Evolutionary conservation across 352 stramenopile genomes (phyloP).

Genomic region (Phytopythium kandeliae): DNA sequence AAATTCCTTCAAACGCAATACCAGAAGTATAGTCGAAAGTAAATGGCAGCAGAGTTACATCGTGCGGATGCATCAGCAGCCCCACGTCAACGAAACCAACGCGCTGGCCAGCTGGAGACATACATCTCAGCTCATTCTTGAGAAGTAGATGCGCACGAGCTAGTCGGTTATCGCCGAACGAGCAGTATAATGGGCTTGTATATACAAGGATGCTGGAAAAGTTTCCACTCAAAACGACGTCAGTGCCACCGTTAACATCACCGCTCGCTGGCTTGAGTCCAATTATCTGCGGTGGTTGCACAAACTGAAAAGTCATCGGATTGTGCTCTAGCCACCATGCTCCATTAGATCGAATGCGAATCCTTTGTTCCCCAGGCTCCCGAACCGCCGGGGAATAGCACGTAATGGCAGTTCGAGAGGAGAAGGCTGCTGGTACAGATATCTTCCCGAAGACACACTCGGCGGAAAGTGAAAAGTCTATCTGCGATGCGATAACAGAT

Average conservation of each 20-base stretch:
- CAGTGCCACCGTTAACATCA: conserved; percentile 18
- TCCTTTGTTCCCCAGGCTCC: conserved; percentile 2
- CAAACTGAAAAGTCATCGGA: conserved; percentile 17
- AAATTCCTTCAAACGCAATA: conserved; percentile 13
- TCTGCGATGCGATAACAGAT: conserved; percentile 18
- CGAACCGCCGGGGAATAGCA: conserved; percentile 22
- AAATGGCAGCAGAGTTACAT: conserved; percentile 18
- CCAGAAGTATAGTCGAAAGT: conserved; percentile 24
- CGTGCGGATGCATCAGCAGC: conserved; percentile 17
- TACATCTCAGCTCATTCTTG: conserved; percentile 14
- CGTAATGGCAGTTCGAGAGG: conserved; percentile 16
- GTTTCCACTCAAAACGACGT: conserved; percentile 21
- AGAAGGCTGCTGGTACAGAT: conserved; percentile 15
- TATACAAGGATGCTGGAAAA: conserved; percentile 13
- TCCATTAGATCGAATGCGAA: conserved; percentile 14
- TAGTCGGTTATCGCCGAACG: conserved; percentile 18
- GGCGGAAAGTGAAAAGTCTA: conserved; percentile 12
- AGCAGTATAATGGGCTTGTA: conserved; percentile 17
- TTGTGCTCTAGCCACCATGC: conserved; percentile 8
- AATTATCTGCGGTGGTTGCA: conserved; percentile 11
- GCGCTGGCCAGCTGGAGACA: conserved; percentile 12
- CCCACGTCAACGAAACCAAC: conserved; percentile 12
- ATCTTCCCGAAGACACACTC: conserved; percentile 32
- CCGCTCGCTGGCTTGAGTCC: conserved; percentile 19
- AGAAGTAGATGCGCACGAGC: conserved; percentile 7